Evolutionary conservation across 1,284 basidiomycete species (phyloP).

Genomic region (Ceraceosorus guamensis): DNA sequence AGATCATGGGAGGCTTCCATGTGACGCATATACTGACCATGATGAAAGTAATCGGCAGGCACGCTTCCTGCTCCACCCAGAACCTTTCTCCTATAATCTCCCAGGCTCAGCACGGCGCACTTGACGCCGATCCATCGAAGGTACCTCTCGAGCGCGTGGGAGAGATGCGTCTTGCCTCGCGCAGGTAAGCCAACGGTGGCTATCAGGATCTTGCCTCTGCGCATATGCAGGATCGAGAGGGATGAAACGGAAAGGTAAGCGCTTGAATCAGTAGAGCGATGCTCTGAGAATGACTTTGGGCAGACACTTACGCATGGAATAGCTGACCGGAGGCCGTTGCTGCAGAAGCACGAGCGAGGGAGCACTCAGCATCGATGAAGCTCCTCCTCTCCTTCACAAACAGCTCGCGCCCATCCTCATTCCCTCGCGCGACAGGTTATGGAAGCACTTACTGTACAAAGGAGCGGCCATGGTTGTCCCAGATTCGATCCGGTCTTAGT

Average conservation of each 20-base stretch:
- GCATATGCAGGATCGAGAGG: background rate
- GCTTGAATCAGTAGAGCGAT: conserved; percentile 1
- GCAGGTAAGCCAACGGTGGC: conserved; percentile 78
- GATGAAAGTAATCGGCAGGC: conserved; percentile 82
- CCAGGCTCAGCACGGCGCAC: conserved; percentile 84
- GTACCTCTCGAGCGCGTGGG: conserved; percentile 88
- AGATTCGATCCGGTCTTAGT: too few relatives aligned
- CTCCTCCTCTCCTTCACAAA: background rate
- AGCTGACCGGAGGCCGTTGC: conserved; percentile 28
- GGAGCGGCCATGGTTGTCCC: conserved; percentile 20
- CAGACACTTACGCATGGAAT: conserved; percentile 22
- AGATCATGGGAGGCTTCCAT: too few relatives aligned
- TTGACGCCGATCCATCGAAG: conserved; percentile 96
- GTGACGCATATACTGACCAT: conserved; percentile 57
- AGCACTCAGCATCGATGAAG: background rate
- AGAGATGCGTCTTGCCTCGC: conserved; percentile 91
- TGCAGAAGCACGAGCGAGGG: conserved; percentile 1
- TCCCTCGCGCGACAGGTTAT: background rate
- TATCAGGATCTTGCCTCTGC: conserved; percentile 75
- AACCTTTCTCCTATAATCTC: conserved; percentile 84
- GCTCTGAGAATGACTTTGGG: background rate
- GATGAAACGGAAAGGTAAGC: too few relatives aligned
- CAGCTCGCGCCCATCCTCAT: background rate
- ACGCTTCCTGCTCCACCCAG: conserved; percentile 79
- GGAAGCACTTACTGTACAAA: conserved; percentile 20